Conservation (phyloP, 805 yeast genomes). For the Vanderwaltozyma verrucispora region DNA sequence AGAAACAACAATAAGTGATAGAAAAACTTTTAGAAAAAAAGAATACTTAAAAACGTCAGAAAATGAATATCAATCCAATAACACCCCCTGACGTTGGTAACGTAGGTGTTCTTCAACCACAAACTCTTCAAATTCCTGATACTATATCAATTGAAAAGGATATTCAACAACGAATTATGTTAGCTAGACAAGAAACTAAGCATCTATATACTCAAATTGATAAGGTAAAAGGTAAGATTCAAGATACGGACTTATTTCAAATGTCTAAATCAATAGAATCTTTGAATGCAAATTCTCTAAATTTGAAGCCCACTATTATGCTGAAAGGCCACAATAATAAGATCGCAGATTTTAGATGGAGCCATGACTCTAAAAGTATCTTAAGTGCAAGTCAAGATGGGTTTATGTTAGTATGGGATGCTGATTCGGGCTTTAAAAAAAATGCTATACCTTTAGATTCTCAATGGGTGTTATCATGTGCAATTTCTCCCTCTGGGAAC, state of each 20-base stretch:
- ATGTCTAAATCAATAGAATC: conserved; percentile 25
- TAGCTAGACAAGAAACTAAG: conserved; percentile 37
- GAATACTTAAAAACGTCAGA: background rate
- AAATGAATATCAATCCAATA: background rate
- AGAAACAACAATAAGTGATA: no score
- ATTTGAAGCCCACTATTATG: conserved; percentile 30
- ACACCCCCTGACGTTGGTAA: background rate
- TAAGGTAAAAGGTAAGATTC: conserved; percentile 32
- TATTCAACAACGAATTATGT: conserved; percentile 21
- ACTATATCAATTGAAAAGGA: conserved; percentile 13
- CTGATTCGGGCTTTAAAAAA: conserved; percentile 56
- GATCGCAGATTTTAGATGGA: conserved; percentile 61
- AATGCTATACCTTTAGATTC: conserved; percentile 64
- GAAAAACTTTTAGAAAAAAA: no score
- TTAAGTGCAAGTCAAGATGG: conserved; percentile 83
- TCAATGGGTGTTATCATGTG: conserved; percentile 72
- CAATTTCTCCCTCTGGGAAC: conserved; percentile 53
- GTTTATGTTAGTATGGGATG: conserved; percentile 74
- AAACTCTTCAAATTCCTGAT: conserved; percentile 4
- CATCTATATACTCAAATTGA: conserved; percentile 42
- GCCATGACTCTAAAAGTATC: conserved; percentile 45
- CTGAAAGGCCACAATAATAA: conserved; percentile 59
- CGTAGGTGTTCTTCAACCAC: conserved; percentile 1
- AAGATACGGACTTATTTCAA: conserved; percentile 37
- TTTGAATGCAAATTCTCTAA: conserved; percentile 15